Evolutionary conservation across 2,329 filamentous ascomycete species (phyloP), one percentile per base, ranked within the genome.

Genomic region (Pseudogymnoascus sp.): DNA sequence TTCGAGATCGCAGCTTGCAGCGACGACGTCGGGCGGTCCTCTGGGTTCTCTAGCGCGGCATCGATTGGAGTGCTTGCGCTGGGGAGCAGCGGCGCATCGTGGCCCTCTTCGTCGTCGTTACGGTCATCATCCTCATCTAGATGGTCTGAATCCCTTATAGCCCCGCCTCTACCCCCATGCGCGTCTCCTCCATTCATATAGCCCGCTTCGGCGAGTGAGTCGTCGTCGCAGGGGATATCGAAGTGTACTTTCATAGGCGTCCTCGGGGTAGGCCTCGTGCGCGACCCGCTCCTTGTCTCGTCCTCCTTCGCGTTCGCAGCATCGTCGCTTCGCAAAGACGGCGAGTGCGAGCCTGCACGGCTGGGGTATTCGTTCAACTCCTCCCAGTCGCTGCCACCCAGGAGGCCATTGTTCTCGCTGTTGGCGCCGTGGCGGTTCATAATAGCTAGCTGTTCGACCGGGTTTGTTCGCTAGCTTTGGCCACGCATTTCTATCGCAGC

Each of bases 1-100:
- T 99, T 99, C 92, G 97, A 96, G 69, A 99, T 97, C 2, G 94
- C 93, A 73, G 89, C 91, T 66, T 84, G 82, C 77, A 97, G 82
- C 4, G 89, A 89, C 64, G 91, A 96, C 77, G 93, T 93, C 56
- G 93, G 92, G 63, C 92, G 82, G 6, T 60, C 60, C 11, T 37
- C 33, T 4, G 59, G 59, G 44, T 23, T 62, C 35, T 84, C 76
- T 61, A 86, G 82, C 63, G 80, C 77, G 69, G 84, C 80, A 64
- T 82, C 76, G 40, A 40, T 63, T 10, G 62, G 61, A 21, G 28
- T 37, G 31, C 33, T 44, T 33, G 44, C 50, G 40, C 38, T 31
- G 25, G 44, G 35, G 14, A 64, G 62, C 42, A 60, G 23, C 62
- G 60, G 62, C 33, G 42, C 62, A 50, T 35, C 76, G 2, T 76